Base-by-base conservation (phyloP, 768 basidiomycete species). In the Podaxis sp. region DNA sequence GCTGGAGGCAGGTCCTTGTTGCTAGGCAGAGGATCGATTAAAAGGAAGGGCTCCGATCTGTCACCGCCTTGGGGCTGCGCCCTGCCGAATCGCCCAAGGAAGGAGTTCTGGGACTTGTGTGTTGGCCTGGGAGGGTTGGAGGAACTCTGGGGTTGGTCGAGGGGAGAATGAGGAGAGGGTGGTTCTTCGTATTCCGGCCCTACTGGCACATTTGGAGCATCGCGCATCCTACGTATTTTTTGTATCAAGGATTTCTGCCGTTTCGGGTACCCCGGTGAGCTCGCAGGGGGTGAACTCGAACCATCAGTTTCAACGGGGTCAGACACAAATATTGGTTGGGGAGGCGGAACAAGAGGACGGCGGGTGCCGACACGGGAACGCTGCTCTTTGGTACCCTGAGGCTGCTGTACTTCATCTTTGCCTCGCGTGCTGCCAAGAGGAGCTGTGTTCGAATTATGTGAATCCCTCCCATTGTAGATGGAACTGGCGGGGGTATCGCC, bases 151-250 rank as follows among this genome's bases (percentile, higher is more conserved):
- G 13, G 75, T 72, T 64, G 71, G 76, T 65, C 74, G 71, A 7
- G 71, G 70, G 23, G 77, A 78, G 1, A 83, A 78, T 1, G 84
- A 0, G 81, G 77, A 1, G 83, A 84, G 9, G 77, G 77, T 5
- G 75, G 75, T 23, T 76, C 71, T 35, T 76, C 72, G 50, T 79
- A 79, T 57, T 79, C 78, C 32, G 76, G 72, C 32, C 70, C 70
- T n/a, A 90, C 81, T 14, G 91, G 91, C 1, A 93, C 86, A 63
- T 93, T 93, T 9, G 91, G 91, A 7, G 87, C 76, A 67, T 93
- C 91, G 37, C 91, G 86, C 90, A 93, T 93, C 73, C 86, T 90
- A 61, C 90, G 86, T 69, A 95, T 90, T 58, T 92, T 89, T 50
- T 93, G 89, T 83, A 94, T 93, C 64, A 95, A 76, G 13, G 90